Evolutionary conservation across 345 rosid species (phyloP).

Genomic region (Arabidopsis suecica): DNA sequence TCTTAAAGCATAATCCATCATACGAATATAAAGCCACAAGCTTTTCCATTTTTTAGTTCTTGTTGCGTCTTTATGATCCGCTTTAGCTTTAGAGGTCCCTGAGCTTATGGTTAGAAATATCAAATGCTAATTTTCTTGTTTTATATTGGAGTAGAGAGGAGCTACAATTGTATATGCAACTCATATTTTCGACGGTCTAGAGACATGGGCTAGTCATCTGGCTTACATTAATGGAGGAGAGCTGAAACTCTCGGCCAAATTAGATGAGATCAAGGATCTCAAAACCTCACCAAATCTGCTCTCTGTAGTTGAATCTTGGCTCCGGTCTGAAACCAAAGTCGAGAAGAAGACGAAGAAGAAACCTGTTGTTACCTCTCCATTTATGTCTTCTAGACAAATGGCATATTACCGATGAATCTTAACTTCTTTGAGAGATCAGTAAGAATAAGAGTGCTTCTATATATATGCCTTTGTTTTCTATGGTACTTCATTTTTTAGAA

Average conservation of each 20-base stretch:
- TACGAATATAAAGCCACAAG: neutral
- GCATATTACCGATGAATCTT: constrained; percentile 76
- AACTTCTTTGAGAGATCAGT: constrained; percentile 14
- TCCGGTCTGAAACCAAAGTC: constrained; percentile 71
- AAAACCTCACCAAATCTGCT: constrained; percentile 74
- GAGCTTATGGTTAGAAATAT: constrained; percentile 3
- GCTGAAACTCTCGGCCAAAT: constrained; percentile 60
- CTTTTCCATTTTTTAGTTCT: neutral
- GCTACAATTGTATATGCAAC: constrained; percentile 94
- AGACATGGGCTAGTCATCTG: constrained; percentile 94
- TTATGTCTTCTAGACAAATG: constrained; percentile 89
- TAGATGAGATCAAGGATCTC: constrained; percentile 65
- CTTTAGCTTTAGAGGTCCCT: neutral
- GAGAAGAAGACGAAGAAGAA: constrained; percentile 61
- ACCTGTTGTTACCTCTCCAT: constrained; percentile 53
- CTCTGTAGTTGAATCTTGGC: constrained; percentile 88
- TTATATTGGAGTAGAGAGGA: constrained; percentile 61
- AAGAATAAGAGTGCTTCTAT: neutral
- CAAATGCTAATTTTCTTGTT: neutral
- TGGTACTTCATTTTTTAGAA: neutral
- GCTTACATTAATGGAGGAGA: constrained; percentile 90
- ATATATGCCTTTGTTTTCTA: neutral
- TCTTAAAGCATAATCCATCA: too few species aligned
- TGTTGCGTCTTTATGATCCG: neutral
- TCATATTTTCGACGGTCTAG: constrained; percentile 92